A percentile compares a stretch with the other conserved stretches of the same genome.
phyloP scores from a whole-genome alignment of 1,284 basidiomycete species.

The Fomitiporia mediterranea region DNA sequence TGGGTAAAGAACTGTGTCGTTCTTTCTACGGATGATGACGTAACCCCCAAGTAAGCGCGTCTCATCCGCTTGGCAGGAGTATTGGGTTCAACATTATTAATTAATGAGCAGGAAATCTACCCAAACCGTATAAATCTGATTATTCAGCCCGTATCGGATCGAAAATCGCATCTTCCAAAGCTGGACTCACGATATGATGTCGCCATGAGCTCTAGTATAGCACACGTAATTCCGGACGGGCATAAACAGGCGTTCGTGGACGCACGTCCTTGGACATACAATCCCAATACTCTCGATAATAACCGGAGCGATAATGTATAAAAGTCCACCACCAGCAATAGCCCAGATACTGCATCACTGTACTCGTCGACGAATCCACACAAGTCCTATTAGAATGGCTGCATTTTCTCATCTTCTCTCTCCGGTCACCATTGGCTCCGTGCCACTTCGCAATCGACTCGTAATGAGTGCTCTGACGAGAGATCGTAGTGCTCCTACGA shows the following conservation, averaged over 20 bases:
- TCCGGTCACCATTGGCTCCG: constrained; percentile 32
- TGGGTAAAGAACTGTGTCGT: too few species aligned
- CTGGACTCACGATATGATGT: too few species aligned
- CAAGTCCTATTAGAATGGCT: neutral
- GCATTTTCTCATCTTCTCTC: constrained; percentile 27
- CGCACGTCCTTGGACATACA: neutral
- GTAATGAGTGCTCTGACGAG: constrained; percentile 34
- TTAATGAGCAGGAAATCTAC: too few species aligned
- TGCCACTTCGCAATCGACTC: constrained; percentile 30
- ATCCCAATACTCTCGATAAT: neutral
- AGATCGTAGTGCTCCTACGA: constrained; percentile 31
- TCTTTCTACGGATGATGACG: too few species aligned
- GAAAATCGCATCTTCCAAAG: too few species aligned
- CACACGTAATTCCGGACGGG: too few species aligned
- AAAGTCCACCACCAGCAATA: neutral
- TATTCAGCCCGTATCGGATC: too few species aligned
- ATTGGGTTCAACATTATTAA: too few species aligned
- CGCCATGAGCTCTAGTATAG: too few species aligned
- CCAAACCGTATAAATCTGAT: too few species aligned
- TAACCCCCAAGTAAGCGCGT: too few species aligned
- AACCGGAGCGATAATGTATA: neutral
- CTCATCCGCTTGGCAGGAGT: too few species aligned
- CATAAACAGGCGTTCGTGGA: neutral
- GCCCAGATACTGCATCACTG: neutral
- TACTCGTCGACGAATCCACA: neutral